Conservation (phyloP, 2,329 filamentous ascomycete species). For the Macrophomina tecta region DNA sequence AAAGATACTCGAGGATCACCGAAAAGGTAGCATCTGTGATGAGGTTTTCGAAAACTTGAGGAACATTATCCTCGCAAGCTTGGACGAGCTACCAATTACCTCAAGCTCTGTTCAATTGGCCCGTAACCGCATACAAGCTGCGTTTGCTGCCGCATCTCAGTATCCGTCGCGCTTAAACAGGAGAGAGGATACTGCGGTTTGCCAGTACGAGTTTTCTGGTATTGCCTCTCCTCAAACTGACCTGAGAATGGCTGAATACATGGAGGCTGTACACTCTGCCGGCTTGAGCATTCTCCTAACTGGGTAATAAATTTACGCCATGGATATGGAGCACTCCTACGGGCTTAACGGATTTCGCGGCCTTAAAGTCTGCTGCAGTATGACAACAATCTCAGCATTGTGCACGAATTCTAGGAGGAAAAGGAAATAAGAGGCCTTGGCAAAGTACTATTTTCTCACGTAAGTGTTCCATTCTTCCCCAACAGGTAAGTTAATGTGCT, state of each 20-base stretch:
- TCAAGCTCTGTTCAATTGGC: slow-evolving; percentile 1
- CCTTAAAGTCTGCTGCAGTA: too few species aligned
- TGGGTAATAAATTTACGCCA: background rate
- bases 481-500: background rate
- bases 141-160: background rate
- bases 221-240: background rate
- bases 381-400: too few species aligned
- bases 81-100: background rate
- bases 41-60: background rate
- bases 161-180: background rate
- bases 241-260: background rate
- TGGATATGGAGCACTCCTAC: too few species aligned
- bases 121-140: background rate
- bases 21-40: background rate
- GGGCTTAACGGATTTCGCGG: too few species aligned
- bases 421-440: background rate
- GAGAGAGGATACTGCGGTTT: background rate
- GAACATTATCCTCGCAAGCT: background rate
- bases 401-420: too few species aligned
- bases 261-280: background rate
- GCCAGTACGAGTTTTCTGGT: background rate
- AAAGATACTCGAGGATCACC: background rate
- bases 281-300: background rate
- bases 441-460: background rate
- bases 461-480: background rate